Evolutionary conservation across 1,139 yeast species (phyloP).

Genomic region (Debaryomyces sp.): DNA sequence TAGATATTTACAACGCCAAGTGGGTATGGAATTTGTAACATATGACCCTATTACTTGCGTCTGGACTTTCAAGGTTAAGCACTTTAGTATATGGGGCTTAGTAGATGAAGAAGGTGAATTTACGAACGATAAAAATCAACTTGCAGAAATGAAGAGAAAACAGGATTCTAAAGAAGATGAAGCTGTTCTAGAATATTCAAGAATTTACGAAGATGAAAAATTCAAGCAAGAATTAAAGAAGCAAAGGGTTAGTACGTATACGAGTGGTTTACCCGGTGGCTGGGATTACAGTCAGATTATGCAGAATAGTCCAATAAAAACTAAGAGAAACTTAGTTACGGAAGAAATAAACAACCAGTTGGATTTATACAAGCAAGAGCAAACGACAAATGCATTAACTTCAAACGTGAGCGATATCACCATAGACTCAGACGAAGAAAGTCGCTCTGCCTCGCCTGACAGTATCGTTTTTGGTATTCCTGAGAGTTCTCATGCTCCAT

Average conservation of each 20-base stretch:
- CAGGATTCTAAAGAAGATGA: slow-evolving; percentile 32
- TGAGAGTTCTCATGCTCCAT: slow-evolving; percentile 10
- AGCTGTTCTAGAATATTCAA: slow-evolving; percentile 29
- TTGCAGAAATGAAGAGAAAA: slow-evolving; percentile 28
- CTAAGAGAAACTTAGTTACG: slow-evolving; percentile 29
- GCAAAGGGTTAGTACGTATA: slow-evolving; percentile 32
- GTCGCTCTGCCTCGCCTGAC: background rate
- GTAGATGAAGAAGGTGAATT: slow-evolving; percentile 61
- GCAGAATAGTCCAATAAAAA: slow-evolving; percentile 24
- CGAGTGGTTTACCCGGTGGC: slow-evolving; percentile 42
- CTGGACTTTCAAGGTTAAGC: slow-evolving; percentile 85
- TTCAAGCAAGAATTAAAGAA: slow-evolving; percentile 38
- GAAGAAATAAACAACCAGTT: slow-evolving; percentile 32
- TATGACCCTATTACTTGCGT: slow-evolving; percentile 76
- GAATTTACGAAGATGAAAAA: slow-evolving; percentile 30
- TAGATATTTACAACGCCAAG: slow-evolving; percentile 48
- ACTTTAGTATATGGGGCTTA: slow-evolving; percentile 93
- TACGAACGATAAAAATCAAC: slow-evolving; percentile 18
- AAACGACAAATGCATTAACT: slow-evolving; percentile 20
- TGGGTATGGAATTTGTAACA: slow-evolving; percentile 77
- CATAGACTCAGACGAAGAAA: slow-evolving; percentile 25
- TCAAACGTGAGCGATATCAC: slow-evolving; percentile 35
- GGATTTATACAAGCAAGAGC: slow-evolving; percentile 21
- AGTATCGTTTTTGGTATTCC: slow-evolving; percentile 26
- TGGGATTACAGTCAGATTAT: slow-evolving; percentile 26